Base-by-base conservation (phyloP, 345 rosid genomes). In the Kernera saxatilis region DNA sequence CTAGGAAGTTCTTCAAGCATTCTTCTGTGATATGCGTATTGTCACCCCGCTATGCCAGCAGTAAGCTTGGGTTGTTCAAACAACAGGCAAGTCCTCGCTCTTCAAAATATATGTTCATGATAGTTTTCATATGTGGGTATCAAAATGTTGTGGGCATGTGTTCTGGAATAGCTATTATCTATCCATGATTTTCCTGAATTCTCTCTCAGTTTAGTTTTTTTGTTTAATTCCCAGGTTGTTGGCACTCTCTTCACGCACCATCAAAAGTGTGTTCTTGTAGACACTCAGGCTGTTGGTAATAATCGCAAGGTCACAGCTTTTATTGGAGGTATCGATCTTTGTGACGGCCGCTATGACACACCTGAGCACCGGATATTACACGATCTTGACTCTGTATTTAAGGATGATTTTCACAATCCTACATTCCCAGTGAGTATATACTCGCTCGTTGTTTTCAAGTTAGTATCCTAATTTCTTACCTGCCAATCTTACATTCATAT, bases 331-430 rank as follows among this genome's bases (percentile, higher is more conserved):
- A 61, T 91, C 5, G 98, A 93, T 81, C 89, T 93, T 2, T 93
- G 97, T 78, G 92, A 93, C 67, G 98, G 98, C 57, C 93, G 98
- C n/a, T 93, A 93, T 67, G 98, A 93, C 70, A 93, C 98, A 19
- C 96, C 97, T 32, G 87, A 85, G 78, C 98, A 93, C 21, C 86
- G 97, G 57, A 67, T 93, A 27, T 82, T 93, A 76, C 70, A 23
- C 0, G 87, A 85, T 82, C 88, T 87, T 30, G 83, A 89, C 69
- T 80, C 92, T 62, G 64, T 82, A 40, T 93, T 93, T 57, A 40
- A 85, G 84, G 94, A 80, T 27, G 98, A 93, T 77, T 86, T 87
- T 74, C 94, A 84, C 78, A 91, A 91, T 84, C 97, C 96, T 59
- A 89, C 97, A 26, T 90, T 70, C 80, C 58, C 92, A 7, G 97